phyloP scores from a whole-genome alignment of 345 rosid species.

The Rhodomyrtus tomentosa region DNA sequence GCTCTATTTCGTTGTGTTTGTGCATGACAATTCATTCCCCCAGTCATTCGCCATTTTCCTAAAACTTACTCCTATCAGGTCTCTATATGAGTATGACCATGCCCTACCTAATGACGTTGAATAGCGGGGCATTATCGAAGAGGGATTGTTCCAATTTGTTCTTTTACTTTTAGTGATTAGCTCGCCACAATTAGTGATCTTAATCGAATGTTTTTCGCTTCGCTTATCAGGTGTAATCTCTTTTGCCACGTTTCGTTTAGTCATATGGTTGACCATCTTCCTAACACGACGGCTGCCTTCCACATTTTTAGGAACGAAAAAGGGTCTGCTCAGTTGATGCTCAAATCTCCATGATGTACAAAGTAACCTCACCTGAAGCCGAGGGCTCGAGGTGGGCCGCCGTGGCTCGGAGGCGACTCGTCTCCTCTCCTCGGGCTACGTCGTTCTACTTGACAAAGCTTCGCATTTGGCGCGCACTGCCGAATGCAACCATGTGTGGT shows the following conservation, averaged over 20 bases:
- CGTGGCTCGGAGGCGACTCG: not conserved
- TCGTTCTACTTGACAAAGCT: not conserved
- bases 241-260: not conserved
- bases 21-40: not conserved
- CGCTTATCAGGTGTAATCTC: not conserved
- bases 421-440: not conserved
- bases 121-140: not conserved
- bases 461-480: not conserved
- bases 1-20: no score
- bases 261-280: not conserved
- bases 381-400: not conserved
- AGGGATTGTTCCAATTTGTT: not conserved
- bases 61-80: no score
- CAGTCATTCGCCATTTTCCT: not conserved
- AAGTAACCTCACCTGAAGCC: not conserved
- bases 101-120: not conserved
- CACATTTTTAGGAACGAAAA: not conserved
- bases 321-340: not conserved
- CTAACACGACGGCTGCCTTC: not conserved
- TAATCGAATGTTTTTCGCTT: not conserved
- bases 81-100: not conserved
- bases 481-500: not conserved
- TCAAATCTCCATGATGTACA: not conserved
- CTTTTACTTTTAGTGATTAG: not conserved
- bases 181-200: not conserved